Base-by-base conservation (phyloP, 139 green algal genomes). In the Chlorella sp. region DNA sequence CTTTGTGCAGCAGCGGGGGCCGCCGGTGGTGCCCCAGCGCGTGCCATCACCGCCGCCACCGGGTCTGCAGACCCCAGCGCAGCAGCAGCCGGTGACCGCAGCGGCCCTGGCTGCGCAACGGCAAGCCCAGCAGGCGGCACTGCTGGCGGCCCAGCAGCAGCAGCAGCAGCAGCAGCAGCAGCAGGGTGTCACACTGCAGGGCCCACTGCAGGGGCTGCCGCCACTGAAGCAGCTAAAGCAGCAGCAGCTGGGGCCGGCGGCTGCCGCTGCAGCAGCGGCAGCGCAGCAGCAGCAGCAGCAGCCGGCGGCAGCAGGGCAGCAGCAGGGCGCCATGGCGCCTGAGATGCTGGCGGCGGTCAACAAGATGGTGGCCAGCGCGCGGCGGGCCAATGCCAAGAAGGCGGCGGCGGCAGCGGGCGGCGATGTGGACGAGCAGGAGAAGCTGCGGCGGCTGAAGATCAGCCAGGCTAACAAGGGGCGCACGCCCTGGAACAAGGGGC, bases 401-500 rank as follows among this genome's bases (percentile, higher is more conserved):
- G 51, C 51, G 51, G 51, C 51, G 51, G 51, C 51, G 16, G 51
- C 51, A 20, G 13, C 22, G 51, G 9, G 13, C 24, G 51, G 51
- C 13, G 51, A 60, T 24, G 51, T 44, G 26, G 38, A 73, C 32
- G 88, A 92, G 46, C 75, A 85, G 68, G 92, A 95, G 77, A 24
- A 73, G 19, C 40, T 80, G 43, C 80, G 92, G 34, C 83, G 92
- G 7, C n/a, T 60, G 51, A 81, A 87, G 38, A 95, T 95, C 51
- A 90, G 85, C 78, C n/a, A 65, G 2, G 89, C 89, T 34, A 95
- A 95, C 88, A 85, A 80, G 13, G 92, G 92, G 11, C 87, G 80
- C 36, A 30, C n/a, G 44, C 85, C 92, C 1, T 95, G 92, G 92
- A 95, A 95, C 87, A 92, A 91, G 58, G 92, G 92, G 24, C 74